Conservation (phyloP, 2,329 filamentous ascomycete species). For the Diaporthe longicolla region DNA sequence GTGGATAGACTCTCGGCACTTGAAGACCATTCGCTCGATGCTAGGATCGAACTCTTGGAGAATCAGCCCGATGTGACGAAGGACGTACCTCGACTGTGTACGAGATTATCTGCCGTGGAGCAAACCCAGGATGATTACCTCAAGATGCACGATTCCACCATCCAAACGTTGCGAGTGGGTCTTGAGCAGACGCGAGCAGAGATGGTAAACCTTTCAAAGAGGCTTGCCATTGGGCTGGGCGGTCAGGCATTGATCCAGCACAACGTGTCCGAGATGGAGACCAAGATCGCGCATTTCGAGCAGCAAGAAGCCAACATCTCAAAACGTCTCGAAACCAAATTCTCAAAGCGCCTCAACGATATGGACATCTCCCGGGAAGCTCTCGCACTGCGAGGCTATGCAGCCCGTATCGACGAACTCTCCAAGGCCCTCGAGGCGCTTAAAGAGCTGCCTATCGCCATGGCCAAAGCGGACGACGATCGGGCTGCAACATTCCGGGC, state of each 20-base stretch:
- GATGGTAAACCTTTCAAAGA: not conserved
- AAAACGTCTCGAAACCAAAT: not conserved
- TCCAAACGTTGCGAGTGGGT: not conserved
- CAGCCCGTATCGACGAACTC: not conserved
- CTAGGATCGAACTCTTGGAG: not conserved
- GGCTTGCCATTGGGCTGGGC: not conserved
- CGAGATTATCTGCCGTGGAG: not conserved
- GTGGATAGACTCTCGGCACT: no score
- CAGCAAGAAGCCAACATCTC: not conserved
- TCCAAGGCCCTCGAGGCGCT: not conserved
- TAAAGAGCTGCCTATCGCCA: not conserved
- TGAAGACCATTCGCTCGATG: no score
- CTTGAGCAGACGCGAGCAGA: no score
- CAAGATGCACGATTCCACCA: not conserved
- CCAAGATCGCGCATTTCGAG: not conserved
- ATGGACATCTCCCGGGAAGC: not conserved
- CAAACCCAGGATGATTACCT: conserved; percentile 4
- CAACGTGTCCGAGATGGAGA: not conserved
- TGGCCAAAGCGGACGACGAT: not conserved
- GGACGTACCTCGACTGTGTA: not conserved
- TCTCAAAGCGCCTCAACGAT: conserved; percentile 2
- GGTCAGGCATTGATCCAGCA: not conserved
- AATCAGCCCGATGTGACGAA: not conserved
- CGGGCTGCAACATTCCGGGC: not conserved
- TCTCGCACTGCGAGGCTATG: conserved; percentile 5